These are phyloP conservation scores for Phytopythium oedochilum DNA, from an alignment of 352 stramenopile genomes.

Conservation along the genomic window DNA sequence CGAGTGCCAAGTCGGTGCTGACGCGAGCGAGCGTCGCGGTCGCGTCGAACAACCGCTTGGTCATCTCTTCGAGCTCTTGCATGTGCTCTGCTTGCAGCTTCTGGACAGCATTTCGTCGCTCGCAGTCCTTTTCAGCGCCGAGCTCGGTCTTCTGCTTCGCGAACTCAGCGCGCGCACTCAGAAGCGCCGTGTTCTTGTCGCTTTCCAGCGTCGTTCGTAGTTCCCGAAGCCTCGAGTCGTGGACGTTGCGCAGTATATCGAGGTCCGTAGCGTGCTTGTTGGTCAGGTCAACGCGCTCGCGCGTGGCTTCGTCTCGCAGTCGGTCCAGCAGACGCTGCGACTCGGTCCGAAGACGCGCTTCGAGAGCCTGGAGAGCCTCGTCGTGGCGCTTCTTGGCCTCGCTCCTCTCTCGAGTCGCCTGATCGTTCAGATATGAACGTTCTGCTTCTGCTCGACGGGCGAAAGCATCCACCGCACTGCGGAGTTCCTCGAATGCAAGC, in stretches of 20 bases:
- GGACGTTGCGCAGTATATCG: constrained; percentile 9
- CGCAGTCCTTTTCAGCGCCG: constrained; percentile 31
- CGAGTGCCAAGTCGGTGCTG: constrained; percentile 22
- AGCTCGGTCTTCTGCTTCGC: constrained; percentile 24
- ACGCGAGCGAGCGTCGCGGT: constrained; percentile 22
- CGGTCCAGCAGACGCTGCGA: constrained; percentile 1
- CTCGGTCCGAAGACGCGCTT: constrained; percentile 3
- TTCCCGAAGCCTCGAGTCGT: constrained; percentile 19
- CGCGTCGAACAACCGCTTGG: constrained; percentile 15
- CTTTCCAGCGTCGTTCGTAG: constrained; percentile 16
- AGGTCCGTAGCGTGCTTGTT: constrained; percentile 13
- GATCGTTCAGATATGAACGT: neutral
- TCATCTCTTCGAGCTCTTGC: constrained; percentile 19
- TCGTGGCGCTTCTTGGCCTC: constrained; percentile 9
- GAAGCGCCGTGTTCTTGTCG: constrained; percentile 23
- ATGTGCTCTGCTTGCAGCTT: constrained; percentile 22
- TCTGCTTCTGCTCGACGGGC: constrained; percentile 2
- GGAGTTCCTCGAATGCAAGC: constrained; percentile 24
- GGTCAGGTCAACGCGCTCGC: constrained; percentile 1
- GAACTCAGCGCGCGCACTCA: constrained; percentile 27
- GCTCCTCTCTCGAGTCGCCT: neutral
- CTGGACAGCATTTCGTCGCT: constrained; percentile 20
- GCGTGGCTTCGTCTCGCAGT: neutral
- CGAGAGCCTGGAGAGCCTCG: constrained; percentile 10
- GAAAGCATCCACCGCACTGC: constrained; percentile 16